Evolutionary conservation across 2,329 filamentous ascomycete species (phyloP).

Genomic region (Cyclaneusma minus): DNA sequence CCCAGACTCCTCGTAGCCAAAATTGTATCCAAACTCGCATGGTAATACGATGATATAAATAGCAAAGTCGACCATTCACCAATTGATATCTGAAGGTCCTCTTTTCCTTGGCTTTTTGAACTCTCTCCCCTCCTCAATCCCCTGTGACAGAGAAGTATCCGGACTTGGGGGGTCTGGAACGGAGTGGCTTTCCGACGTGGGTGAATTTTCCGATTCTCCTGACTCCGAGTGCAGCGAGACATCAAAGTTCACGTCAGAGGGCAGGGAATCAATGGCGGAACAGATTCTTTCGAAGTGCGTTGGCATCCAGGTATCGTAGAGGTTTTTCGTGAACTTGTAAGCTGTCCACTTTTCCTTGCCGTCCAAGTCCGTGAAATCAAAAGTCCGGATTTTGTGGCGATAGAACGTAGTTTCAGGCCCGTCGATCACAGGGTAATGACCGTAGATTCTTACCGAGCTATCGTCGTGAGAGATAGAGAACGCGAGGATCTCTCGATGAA

Average conservation of each 20-base stretch:
- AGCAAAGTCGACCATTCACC: too few species aligned
- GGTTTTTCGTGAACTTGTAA: constrained; percentile 12
- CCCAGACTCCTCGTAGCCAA: too few species aligned
- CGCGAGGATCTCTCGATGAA: constrained; percentile 25
- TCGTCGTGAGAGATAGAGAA: constrained; percentile 26
- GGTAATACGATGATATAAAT: too few species aligned
- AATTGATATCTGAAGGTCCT: too few species aligned
- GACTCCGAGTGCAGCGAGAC: constrained; percentile 5
- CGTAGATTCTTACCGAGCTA: constrained; percentile 15
- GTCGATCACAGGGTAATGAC: constrained; percentile 17
- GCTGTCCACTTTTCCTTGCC: constrained; percentile 15
- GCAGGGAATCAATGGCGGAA: constrained; percentile 12
- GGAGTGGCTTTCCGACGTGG: constrained; percentile 6
- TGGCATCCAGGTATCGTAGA: constrained; percentile 18
- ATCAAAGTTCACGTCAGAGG: constrained; percentile 12
- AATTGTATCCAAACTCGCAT: too few species aligned
- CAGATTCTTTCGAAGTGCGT: constrained; percentile 16
- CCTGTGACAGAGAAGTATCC: too few species aligned
- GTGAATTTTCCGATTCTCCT: constrained; percentile 7
- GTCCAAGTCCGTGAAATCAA: constrained; percentile 11
- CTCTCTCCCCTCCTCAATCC: too few species aligned
- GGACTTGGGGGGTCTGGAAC: constrained; percentile 6
- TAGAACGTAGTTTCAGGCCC: constrained; percentile 12
- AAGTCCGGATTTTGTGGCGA: constrained; percentile 14
- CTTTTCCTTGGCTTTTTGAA: too few species aligned